Evolutionary conservation across 805 yeast genomes (phyloP).

Genomic region (Lachancea quebecensis): DNA sequence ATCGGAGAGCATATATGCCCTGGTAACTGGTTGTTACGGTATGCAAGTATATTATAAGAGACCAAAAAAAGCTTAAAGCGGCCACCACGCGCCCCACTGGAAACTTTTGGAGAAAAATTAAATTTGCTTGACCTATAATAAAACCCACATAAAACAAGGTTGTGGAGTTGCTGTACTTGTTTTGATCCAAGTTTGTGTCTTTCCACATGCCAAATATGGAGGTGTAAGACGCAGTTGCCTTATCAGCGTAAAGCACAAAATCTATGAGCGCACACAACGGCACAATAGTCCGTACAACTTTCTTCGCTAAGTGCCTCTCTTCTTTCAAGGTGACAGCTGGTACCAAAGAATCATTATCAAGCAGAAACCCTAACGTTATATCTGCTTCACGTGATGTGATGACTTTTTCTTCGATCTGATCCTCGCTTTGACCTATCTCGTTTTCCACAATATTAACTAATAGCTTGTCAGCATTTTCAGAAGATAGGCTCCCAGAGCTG

Average conservation of each 20-base stretch:
- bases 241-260: constrained; percentile 42
- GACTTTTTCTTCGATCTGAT: constrained; percentile 12
- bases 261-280: constrained; percentile 36
- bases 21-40: constrained; percentile 40
- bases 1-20: constrained; percentile 42
- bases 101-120: constrained; percentile 38
- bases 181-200: constrained; percentile 39
- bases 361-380: constrained; percentile 34
- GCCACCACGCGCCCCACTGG: constrained; percentile 38
- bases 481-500: too few relatives aligned
- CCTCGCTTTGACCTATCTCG: too few relatives aligned
- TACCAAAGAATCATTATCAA: constrained; percentile 27
- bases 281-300: constrained; percentile 34
- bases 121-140: constrained; percentile 41
- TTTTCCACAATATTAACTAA: too few relatives aligned
- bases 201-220: constrained; percentile 42
- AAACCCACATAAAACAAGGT: constrained; percentile 49
- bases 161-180: constrained; percentile 41
- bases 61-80: constrained; percentile 38
- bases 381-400: constrained; percentile 35
- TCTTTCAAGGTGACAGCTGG: constrained; percentile 38
- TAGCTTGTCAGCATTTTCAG: too few relatives aligned
- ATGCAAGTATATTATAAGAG: constrained; percentile 39
- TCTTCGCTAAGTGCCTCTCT: constrained; percentile 35
- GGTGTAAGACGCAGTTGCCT: constrained; percentile 44